A percentile compares a stretch with the other conserved stretches of the same genome.
Conservation (phyloP, 2,329 filamentous ascomycete genomes). For the Chrysoporthe austroafricana region DNA sequence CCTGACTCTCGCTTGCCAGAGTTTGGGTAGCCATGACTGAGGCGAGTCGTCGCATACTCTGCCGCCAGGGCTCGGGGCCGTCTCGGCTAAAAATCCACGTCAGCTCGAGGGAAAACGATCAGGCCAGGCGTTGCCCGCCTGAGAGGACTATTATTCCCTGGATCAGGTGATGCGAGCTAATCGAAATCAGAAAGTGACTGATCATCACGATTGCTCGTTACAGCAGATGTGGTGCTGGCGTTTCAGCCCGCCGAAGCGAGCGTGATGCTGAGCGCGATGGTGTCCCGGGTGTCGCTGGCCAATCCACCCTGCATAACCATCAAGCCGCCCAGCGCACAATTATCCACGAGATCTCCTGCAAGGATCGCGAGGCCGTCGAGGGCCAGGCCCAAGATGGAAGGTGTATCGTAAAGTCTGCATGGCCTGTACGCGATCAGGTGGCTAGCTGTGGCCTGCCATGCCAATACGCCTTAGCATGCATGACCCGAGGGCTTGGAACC, state of each 20-base stretch:
- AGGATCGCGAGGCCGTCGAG: not conserved
- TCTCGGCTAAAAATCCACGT: not conserved
- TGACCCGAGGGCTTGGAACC: constrained; percentile 15
- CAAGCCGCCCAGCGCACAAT: not conserved
- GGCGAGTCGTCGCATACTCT: not conserved
- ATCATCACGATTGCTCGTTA: not conserved
- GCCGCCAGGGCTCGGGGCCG: not conserved
- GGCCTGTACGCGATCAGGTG: not conserved
- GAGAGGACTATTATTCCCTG: not conserved
- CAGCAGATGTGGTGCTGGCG: constrained; percentile 7
- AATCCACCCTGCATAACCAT: not conserved
- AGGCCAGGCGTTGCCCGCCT: not conserved
- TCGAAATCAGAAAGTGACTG: not conserved
- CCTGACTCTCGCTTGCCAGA: not conserved
- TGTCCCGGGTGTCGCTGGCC: not conserved
- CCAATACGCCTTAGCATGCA: not conserved
- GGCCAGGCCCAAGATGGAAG: constrained; percentile 9
- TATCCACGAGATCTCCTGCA: not conserved
- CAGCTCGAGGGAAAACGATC: not conserved
- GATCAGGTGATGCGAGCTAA: not conserved
- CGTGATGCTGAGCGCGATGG: not conserved
- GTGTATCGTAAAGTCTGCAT: not conserved
- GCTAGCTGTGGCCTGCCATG: not conserved
- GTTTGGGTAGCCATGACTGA: not conserved
- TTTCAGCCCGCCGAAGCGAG: constrained; percentile 13